Conservation (phyloP, 1,284 basidiomycete species). For the Cutaneotrichosporon spelunceum region DNA sequence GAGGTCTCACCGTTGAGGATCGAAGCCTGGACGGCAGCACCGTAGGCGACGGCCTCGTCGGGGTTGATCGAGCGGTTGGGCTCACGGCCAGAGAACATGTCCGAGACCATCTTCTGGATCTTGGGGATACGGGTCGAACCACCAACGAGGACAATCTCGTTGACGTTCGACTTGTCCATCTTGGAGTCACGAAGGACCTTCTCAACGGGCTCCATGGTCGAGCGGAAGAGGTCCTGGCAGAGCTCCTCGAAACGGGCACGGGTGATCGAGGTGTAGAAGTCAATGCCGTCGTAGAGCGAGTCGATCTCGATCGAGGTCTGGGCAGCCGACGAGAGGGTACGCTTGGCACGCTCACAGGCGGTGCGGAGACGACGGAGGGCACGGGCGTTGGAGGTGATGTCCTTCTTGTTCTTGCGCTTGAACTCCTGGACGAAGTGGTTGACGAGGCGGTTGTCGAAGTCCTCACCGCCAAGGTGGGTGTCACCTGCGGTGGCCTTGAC, state of each 20-base stretch:
- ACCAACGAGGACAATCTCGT: conserved; percentile 76
- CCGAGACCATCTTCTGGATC: conserved; percentile 93
- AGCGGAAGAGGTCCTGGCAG: conserved; percentile 94
- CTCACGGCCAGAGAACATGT: conserved; percentile 98
- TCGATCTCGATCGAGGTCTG: conserved; percentile 98
- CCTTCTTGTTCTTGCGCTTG: conserved; percentile 94
- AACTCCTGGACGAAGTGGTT: conserved; percentile 92
- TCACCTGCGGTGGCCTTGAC: conserved; percentile 98
- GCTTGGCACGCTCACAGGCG: conserved; percentile 98
- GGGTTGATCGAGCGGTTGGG: conserved; percentile 95
- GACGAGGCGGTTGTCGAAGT: conserved; percentile 96
- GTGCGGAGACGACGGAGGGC: conserved; percentile 95
- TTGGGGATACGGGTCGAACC: conserved; percentile 99
- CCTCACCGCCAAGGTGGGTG: conserved; percentile 98
- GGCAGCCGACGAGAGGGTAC: conserved; percentile 92
- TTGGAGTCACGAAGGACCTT: conserved; percentile 97
- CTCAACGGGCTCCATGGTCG: conserved; percentile 95
- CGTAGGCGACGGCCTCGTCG: conserved; percentile 92
- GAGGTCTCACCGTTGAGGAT: conserved; percentile 69
- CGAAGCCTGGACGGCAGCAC: conserved; percentile 96
- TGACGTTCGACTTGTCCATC: conserved; percentile 81
- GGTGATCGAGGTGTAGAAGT: conserved; percentile 97
- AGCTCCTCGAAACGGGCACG: conserved; percentile 99
- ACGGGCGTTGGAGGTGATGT: conserved; percentile 87
- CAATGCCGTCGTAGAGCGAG: conserved; percentile 95